These are phyloP conservation scores for Irpex sp. DNA, from an alignment of 1,284 basidiomycete species.

Conservation along the genomic window DNA sequence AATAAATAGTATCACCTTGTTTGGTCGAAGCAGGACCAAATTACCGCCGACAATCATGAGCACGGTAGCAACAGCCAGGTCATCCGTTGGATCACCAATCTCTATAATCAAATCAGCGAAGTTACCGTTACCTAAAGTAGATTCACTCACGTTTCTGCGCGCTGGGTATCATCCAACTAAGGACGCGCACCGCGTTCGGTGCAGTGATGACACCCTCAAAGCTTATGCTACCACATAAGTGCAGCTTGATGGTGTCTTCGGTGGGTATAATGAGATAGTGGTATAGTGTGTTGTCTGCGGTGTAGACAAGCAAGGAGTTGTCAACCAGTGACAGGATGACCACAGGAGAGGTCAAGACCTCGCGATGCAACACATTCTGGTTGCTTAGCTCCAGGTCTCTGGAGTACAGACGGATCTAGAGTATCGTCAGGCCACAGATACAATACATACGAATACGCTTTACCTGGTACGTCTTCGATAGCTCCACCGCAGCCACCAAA, in stretches of 20 bases:
- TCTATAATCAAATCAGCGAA: conserved; percentile 42
- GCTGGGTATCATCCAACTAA: conserved; percentile 97
- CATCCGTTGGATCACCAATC: conserved; percentile 91
- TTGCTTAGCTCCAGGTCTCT: conserved; percentile 89
- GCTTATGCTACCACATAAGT: conserved; percentile 92
- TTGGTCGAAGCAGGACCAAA: conserved; percentile 80
- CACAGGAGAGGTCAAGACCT: conserved; percentile 75
- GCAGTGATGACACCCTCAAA: conserved; percentile 90
- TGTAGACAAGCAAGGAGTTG: conserved; percentile 96
- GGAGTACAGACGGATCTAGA: conserved; percentile 90
- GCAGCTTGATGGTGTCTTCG: conserved; percentile 77
- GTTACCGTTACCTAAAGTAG: neutral
- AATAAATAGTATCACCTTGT: conserved; percentile 50
- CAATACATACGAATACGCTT: conserved; percentile 13
- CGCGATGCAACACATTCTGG: conserved; percentile 81
- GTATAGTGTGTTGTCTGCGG: conserved; percentile 90
- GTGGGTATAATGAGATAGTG: conserved; percentile 94
- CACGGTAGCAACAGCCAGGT: conserved; percentile 91
- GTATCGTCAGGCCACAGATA: neutral
- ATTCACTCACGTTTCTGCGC: conserved; percentile 81
- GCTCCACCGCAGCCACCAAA: conserved; percentile 86
- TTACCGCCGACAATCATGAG: conserved; percentile 96
- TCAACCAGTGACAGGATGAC: conserved; percentile 90
- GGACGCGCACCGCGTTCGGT: conserved; percentile 81
- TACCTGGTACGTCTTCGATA: conserved; percentile 78